Evolutionary conservation across 371 early-diverging fungal species (phyloP).

Genomic region (Funneliformis caledonium): DNA sequence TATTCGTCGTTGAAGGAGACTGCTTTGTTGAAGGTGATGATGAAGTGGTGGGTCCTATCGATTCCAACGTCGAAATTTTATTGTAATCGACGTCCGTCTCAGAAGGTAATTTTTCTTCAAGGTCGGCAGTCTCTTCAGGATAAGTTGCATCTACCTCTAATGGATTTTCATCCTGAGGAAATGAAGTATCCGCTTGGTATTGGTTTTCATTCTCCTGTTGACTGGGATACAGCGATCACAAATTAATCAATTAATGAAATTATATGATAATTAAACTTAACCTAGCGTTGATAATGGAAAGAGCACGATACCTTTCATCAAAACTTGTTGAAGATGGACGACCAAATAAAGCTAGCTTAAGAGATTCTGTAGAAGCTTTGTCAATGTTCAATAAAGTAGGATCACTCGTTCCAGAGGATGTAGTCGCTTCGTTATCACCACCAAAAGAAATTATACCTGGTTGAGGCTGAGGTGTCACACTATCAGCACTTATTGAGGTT

Average conservation of each 20-base stretch:
- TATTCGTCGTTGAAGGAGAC: background rate
- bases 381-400: constrained; percentile 39
- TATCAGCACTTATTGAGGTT: constrained; percentile 13
- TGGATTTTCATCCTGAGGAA: constrained; percentile 4
- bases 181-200: background rate
- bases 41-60: constrained; percentile 14
- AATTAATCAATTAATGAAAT: background rate
- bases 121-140: constrained; percentile 22
- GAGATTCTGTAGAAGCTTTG: constrained; percentile 47
- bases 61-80: constrained; percentile 5
- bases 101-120: constrained; percentile 4
- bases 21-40: constrained; percentile 11
- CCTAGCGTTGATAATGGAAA: background rate
- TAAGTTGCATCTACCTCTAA: background rate
- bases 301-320: constrained; percentile 18
- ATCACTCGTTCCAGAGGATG: background rate
- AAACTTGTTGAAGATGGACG: background rate
- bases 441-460: constrained; percentile 33
- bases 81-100: constrained; percentile 14
- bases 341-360: constrained; percentile 50
- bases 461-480: background rate
- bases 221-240: background rate
- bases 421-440: constrained; percentile 30
- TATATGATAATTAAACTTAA: background rate
- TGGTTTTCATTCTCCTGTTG: constrained; percentile 21